Base-by-base conservation (phyloP, 2,329 filamentous ascomycete genomes). In the Ceratocystis cubensis region DNA sequence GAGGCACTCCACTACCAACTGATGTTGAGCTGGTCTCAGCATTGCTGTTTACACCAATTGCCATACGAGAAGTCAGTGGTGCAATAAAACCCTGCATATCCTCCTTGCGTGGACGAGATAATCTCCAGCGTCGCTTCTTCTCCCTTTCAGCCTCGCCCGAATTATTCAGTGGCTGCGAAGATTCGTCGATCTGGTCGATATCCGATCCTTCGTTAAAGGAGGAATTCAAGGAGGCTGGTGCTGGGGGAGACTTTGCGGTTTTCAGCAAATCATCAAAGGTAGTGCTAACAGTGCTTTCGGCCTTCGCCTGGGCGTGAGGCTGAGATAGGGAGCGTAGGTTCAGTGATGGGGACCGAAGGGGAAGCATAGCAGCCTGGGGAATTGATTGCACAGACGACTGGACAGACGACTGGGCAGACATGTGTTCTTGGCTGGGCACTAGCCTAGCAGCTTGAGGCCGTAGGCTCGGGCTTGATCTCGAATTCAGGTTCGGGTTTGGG, bases 201-300 rank as follows among this genome's bases (percentile, higher is more conserved):
- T 96, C 91, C 0, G 91, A 96, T 25, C 87, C 84, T 70, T 95
- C 91, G 28, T 93, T 94, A 70, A 85, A 84, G 0, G 82, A 85
- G 33, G 90, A 93, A 70, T 89, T 85, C 67, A 91, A 80, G 0
- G 91, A 96, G 2, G 86, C 84, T 0, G 88, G 84, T 0, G 86
- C 84, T 0, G 88, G 84, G 0, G 89, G 89, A 0, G 91, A 96
- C 68, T 82, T 81, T 69, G 85, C 84, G 0, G 86, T 84, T 70
- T 84, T 86, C 41, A 92, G 74, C 30, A 66, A 25, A 22, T 33
- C 63, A 30, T 75, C 81, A 65, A 79, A 75, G 45, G n/a, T 61
- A 2, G 33, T 20, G 15, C 53, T 13, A 45, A 53, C 28, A 45
- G 50, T 2, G 37, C 56, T 28, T 25, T 22, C 20, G 20, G 50